Percentiles rank a stretch among this genome's conserved stretches.
Conservation (phyloP, 192 early-diverging fungal species). For the Entophlyctis helioformis region DNA sequence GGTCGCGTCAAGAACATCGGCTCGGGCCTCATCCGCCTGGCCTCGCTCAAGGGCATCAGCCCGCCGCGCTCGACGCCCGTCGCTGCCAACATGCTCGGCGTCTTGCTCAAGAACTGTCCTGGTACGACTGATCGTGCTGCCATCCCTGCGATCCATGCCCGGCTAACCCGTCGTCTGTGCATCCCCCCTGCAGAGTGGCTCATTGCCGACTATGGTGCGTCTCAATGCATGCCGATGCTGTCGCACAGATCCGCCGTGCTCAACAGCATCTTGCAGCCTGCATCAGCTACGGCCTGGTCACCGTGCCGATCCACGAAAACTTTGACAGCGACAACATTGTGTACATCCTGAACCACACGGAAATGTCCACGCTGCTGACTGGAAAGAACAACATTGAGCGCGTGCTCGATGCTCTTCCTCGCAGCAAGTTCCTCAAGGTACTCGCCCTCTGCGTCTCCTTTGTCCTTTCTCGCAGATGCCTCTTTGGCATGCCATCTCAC, state of each 20-base stretch:
- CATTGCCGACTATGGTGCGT: constrained; percentile 26
- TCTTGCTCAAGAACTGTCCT: constrained; percentile 14
- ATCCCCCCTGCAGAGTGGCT: constrained; percentile 23
- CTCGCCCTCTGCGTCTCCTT: too few species aligned
- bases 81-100: constrained; percentile 15
- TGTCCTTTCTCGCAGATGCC: too few species aligned
- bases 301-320: constrained; percentile 82
- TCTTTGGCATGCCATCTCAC: too few species aligned
- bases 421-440: too few species aligned
- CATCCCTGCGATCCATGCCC: neutral
- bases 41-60: constrained; percentile 1
- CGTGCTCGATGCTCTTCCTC: too few species aligned
- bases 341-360: constrained; percentile 79
- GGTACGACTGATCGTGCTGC: constrained; percentile 1
- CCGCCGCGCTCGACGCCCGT: too few species aligned
- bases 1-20: constrained; percentile 25
- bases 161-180: neutral
- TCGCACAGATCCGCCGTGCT: neutral
- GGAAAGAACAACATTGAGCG: neutral
- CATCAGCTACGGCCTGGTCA: constrained; percentile 9
- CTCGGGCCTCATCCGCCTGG: constrained; percentile 12
- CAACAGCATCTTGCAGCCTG: constrained; percentile 16
- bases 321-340: constrained; percentile 72
- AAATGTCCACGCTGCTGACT: constrained; percentile 27
- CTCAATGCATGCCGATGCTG: neutral